phyloP scores from a whole-genome alignment of 768 basidiomycete species.

The Exsudoporus frostii region DNA sequence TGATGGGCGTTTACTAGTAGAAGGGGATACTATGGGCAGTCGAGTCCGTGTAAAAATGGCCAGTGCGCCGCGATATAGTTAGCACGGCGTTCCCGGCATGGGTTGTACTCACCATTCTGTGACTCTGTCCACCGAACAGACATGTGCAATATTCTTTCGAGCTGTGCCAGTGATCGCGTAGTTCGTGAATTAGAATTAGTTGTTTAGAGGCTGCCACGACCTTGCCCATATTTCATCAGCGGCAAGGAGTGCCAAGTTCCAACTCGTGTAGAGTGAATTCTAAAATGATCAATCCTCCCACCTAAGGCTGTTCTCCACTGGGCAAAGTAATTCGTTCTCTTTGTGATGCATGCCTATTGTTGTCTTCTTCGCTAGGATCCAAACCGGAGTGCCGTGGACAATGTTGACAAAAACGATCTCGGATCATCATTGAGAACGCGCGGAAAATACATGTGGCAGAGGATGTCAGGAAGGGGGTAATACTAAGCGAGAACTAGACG shows the following conservation, averaged over 20 bases:
- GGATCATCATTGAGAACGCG: constrained; percentile 1
- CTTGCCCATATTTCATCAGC: background rate
- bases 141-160: background rate
- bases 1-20: background rate
- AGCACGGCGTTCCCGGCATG: background rate
- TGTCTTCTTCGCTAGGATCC: background rate
- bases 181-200: background rate
- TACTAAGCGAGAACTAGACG: constrained; percentile 13
- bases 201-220: no score
- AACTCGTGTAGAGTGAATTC: background rate
- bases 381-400: background rate
- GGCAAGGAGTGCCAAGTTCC: no score
- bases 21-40: background rate
- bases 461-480: constrained; percentile 18
- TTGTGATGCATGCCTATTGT: background rate
- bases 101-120: background rate
- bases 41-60: background rate
- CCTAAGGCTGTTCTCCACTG: background rate
- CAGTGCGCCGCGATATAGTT: background rate
- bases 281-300: background rate
- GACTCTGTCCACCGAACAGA: background rate
- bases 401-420: background rate
- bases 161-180: background rate
- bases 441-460: constrained; percentile 19
- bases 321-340: background rate